These are phyloP conservation scores for Lactarius sp. DNA, from an alignment of 768 basidiomycete species.

Conservation along the genomic window DNA sequence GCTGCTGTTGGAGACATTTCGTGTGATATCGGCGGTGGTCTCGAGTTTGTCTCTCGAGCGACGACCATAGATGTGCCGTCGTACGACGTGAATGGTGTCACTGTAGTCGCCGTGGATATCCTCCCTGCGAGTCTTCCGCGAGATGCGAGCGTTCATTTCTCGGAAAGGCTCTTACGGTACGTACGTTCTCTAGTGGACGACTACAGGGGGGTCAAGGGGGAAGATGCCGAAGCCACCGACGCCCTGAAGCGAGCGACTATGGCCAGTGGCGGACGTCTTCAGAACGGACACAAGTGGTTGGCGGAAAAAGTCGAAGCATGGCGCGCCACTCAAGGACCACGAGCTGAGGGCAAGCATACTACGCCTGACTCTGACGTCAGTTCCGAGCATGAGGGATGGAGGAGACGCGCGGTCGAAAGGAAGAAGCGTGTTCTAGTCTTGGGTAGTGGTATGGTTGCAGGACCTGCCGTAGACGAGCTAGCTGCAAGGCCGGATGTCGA, in stretches of 20 bases:
- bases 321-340: conserved; percentile 24
- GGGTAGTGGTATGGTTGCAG: conserved; percentile 95
- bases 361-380: conserved; percentile 5
- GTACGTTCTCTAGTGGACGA: conserved; percentile 49
- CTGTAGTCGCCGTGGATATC: conserved; percentile 89
- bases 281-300: conserved; percentile 55
- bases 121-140: conserved; percentile 79
- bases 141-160: conserved; percentile 79
- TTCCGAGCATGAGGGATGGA: not conserved
- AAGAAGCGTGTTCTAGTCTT: conserved; percentile 74
- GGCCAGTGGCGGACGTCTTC: conserved; percentile 52
- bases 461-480: conserved; percentile 77
- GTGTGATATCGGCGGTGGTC: conserved; percentile 86
- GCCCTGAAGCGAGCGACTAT: conserved; percentile 72
- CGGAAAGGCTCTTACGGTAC: conserved; percentile 60
- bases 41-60: conserved; percentile 73
- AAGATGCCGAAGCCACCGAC: conserved; percentile 31
- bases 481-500: conserved; percentile 56
- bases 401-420: conserved; percentile 16
- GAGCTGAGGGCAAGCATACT: not conserved
- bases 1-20: conserved; percentile 81
- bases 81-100: conserved; percentile 58
- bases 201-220: conserved; percentile 31
- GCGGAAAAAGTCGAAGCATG: conserved; percentile 45
- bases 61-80: conserved; percentile 78